Percentiles rank a stretch among this genome's conserved stretches.
phyloP scores from a whole-genome alignment of 257 asterid genomes.

The Avicennia marina region DNA sequence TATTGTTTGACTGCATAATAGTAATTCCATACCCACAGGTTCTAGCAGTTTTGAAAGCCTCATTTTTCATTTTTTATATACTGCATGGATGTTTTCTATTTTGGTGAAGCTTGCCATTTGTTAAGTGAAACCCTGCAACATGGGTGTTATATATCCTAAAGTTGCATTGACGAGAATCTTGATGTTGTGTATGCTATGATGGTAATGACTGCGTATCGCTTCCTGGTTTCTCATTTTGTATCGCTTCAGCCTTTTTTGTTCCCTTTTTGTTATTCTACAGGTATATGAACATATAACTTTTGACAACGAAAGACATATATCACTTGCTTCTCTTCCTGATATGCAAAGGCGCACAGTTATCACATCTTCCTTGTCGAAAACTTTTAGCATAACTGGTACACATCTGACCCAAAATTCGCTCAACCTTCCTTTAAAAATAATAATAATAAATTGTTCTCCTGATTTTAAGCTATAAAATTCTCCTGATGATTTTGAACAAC shows the following conservation, averaged over 20 bases:
- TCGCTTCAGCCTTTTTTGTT: not conserved
- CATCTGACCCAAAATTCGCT: not conserved
- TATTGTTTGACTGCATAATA: too few relatives aligned
- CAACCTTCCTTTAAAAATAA: slow-evolving; percentile 8
- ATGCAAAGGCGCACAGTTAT: slow-evolving; percentile 76
- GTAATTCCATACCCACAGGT: too few relatives aligned
- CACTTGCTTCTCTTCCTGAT: slow-evolving; percentile 80
- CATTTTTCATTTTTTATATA: too few relatives aligned
- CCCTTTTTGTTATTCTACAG: slow-evolving; percentile 24
- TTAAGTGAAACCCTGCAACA: not conserved
- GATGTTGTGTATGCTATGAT: slow-evolving; percentile 3
- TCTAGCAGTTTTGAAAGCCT: not conserved
- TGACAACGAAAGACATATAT: slow-evolving; percentile 47
- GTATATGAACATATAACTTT: slow-evolving; percentile 87
- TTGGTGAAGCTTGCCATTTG: not conserved
- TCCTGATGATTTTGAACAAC: not conserved
- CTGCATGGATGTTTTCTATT: too few relatives aligned
- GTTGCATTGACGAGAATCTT: too few relatives aligned
- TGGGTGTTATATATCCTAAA: too few relatives aligned
- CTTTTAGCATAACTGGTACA: slow-evolving; percentile 79
- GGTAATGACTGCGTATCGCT: not conserved
- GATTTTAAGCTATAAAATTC: not conserved
- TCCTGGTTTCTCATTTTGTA: not conserved
- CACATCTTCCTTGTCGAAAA: slow-evolving; percentile 88
- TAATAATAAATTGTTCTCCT: not conserved